phyloP scores from a whole-genome alignment of 2,329 filamentous ascomycete species.

The Aaosphaeria arxii region DNA sequence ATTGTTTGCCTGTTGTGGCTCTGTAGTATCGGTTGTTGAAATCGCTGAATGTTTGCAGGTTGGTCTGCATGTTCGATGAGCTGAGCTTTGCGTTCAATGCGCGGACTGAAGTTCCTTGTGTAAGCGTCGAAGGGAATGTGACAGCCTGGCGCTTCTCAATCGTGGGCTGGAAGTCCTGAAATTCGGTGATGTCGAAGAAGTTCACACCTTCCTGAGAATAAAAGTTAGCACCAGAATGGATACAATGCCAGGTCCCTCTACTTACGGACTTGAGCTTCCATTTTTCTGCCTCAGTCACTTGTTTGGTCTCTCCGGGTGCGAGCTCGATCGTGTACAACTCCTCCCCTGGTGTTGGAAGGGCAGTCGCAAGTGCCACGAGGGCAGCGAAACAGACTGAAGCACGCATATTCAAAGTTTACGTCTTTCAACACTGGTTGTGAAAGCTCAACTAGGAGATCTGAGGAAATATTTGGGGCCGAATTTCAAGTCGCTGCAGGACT shows the following conservation, averaged over 20 bases:
- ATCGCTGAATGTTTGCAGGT: slow-evolving; percentile 13
- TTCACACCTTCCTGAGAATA: slow-evolving; percentile 12
- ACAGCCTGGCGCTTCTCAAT: background rate
- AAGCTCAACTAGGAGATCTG: background rate
- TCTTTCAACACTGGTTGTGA: background rate
- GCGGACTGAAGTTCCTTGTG: slow-evolving; percentile 10
- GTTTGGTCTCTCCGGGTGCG: slow-evolving; percentile 1
- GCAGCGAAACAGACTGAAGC: background rate
- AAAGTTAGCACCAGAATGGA: background rate
- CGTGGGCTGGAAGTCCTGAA: slow-evolving; percentile 9
- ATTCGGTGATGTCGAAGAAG: slow-evolving; percentile 25
- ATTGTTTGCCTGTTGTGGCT: slow-evolving; percentile 61
- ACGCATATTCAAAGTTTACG: background rate
- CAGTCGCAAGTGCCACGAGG: background rate
- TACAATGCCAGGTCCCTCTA: background rate
- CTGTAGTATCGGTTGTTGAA: slow-evolving; percentile 24
- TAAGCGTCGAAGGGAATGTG: slow-evolving; percentile 9
- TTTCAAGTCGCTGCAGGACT: background rate
- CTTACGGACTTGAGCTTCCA: slow-evolving; percentile 74
- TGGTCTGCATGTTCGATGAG: slow-evolving; percentile 13
- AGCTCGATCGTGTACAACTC: slow-evolving; percentile 1
- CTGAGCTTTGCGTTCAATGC: slow-evolving; percentile 16
- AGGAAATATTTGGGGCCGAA: background rate
- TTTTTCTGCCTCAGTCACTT: slow-evolving; percentile 56
- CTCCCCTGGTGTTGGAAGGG: background rate